Conservation (phyloP, 176 grass and related monocot genomes). For the Aegilops sharonensis region DNA sequence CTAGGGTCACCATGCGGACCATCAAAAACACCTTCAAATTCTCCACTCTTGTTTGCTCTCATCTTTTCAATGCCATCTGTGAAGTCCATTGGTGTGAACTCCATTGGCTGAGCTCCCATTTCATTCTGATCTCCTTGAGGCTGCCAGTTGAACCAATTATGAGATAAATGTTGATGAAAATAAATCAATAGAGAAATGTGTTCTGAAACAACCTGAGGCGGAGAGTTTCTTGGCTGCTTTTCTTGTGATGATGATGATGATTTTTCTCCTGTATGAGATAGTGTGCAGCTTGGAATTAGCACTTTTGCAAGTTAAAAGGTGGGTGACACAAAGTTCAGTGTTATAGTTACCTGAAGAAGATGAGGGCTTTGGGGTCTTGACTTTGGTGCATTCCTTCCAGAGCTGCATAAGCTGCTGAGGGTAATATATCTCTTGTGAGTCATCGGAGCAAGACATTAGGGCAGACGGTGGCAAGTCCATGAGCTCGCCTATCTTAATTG, state of each 20-base stretch:
- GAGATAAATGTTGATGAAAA: conserved; percentile 6
- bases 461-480: conserved; percentile 64
- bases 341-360: too few species aligned
- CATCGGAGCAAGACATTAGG: conserved; percentile 47
- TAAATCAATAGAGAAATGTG: conserved; percentile 14
- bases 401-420: conserved; percentile 60
- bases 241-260: conserved; percentile 33
- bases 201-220: conserved; percentile 49
- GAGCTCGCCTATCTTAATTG: conserved; percentile 51
- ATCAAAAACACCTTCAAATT: conserved; percentile 39
- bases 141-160: conserved; percentile 49
- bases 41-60: conserved; percentile 45
- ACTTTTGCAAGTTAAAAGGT: conserved; percentile 12
- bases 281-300: conserved; percentile 20
- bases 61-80: conserved; percentile 62
- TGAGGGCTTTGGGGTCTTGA: too few species aligned
- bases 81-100: conserved; percentile 42
- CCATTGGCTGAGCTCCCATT: conserved; percentile 36
- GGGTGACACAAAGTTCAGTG: too few species aligned
- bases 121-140: conserved; percentile 48
- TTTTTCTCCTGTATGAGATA: conserved; percentile 39
- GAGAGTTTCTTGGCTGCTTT: conserved; percentile 34
- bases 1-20: conserved; percentile 45
- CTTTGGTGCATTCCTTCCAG: conserved; percentile 49
- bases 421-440: conserved; percentile 56